Conservation (phyloP, 495 filamentous ascomycete genomes). For the Lentithecium fluviatile region DNA sequence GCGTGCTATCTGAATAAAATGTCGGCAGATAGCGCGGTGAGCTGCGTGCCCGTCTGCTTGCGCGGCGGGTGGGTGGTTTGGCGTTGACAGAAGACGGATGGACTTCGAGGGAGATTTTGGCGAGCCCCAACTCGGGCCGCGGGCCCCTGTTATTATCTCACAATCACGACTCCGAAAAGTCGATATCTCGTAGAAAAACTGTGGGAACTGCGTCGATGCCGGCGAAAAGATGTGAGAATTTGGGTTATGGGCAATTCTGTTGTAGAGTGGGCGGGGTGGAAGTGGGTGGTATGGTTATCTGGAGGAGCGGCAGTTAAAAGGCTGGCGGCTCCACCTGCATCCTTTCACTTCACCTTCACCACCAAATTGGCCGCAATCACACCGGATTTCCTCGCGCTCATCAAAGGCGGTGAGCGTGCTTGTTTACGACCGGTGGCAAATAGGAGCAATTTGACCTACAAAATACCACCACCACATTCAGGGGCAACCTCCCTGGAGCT, state of each 20-base stretch:
- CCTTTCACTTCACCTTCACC: not conserved
- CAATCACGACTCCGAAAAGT: not conserved
- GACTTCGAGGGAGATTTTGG: slow-evolving; percentile 9
- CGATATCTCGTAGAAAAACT: not conserved
- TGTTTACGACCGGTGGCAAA: no score
- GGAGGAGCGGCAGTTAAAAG: slow-evolving; percentile 1
- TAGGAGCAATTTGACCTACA: no score
- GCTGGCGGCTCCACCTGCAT: not conserved
- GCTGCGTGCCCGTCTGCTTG: slow-evolving; percentile 10
- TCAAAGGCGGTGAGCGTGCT: no score
- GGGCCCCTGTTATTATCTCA: slow-evolving; percentile 1
- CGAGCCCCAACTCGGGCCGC: slow-evolving; percentile 2
- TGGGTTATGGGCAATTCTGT: not conserved
- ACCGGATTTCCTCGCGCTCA: no score
- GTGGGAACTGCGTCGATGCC: not conserved
- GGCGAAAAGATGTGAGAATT: not conserved
- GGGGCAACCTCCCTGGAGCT: no score
- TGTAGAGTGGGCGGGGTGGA: not conserved
- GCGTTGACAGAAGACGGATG: slow-evolving; percentile 9
- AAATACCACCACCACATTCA: no score
- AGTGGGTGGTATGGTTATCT: not conserved
- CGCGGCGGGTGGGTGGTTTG: slow-evolving; percentile 7
- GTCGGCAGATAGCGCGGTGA: slow-evolving; percentile 5
- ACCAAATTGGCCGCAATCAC: not conserved
- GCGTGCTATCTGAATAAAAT: slow-evolving; percentile 14